Conservation (phyloP, 2,329 filamentous ascomycete genomes). For the Aureobasidium subglaciale region DNA sequence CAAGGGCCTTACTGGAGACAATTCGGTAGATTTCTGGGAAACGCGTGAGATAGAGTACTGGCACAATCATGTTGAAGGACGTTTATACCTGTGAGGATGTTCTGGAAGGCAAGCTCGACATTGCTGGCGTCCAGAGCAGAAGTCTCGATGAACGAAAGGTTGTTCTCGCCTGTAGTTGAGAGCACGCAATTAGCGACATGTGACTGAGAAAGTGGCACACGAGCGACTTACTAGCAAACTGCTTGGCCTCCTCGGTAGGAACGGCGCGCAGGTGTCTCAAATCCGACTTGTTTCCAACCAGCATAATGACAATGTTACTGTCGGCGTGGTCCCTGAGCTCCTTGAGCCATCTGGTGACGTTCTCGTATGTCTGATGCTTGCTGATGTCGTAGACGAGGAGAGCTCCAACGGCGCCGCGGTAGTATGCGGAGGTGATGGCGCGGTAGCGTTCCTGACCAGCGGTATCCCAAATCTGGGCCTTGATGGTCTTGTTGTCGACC, state of each 20-base stretch:
- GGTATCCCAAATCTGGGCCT: slow-evolving; percentile 99
- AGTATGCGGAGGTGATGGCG: slow-evolving; percentile 98
- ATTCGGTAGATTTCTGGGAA: slow-evolving; percentile 93
- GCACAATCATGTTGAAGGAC: not conserved
- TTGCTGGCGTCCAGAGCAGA: slow-evolving; percentile 98
- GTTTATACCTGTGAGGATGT: slow-evolving; percentile 83
- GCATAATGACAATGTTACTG: slow-evolving; percentile 98
- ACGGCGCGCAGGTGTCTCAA: slow-evolving; percentile 95
- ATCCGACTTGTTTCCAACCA: slow-evolving; percentile 99
- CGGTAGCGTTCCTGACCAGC: slow-evolving; percentile 98
- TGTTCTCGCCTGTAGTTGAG: slow-evolving; percentile 78
- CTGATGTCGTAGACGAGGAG: slow-evolving; percentile 99
- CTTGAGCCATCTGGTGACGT: slow-evolving; percentile 98
- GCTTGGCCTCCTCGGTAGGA: slow-evolving; percentile 94
- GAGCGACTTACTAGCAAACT: slow-evolving; percentile 74
- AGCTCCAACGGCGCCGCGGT: slow-evolving; percentile 92
- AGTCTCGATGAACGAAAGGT: slow-evolving; percentile 98
- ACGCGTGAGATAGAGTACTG: not conserved
- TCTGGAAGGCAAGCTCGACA: slow-evolving; percentile 98
- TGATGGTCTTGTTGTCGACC: slow-evolving; percentile 99
- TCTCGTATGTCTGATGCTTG: slow-evolving; percentile 99
- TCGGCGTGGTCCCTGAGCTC: slow-evolving; percentile 97
- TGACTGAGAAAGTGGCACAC: not conserved
- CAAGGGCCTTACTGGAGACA: slow-evolving; percentile 89
- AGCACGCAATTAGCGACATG: not conserved